Evolutionary conservation across 495 filamentous ascomycete genomes (phyloP).

Genomic region (Paragyromitra xinjiangensis): DNA sequence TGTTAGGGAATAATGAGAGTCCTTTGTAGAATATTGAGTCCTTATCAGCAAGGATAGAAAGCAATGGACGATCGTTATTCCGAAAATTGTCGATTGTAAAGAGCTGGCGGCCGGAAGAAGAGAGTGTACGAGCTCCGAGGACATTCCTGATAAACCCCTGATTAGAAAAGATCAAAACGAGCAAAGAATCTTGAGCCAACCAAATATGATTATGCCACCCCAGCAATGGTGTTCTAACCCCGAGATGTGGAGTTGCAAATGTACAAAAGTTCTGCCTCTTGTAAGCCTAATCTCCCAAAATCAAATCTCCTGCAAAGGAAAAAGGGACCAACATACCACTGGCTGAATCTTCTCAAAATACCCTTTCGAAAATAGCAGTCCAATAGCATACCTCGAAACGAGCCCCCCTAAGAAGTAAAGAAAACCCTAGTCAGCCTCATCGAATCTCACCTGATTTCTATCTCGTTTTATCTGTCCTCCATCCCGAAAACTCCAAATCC

Average conservation of each 20-base stretch:
- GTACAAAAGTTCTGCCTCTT: constrained; percentile 80
- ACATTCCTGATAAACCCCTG: constrained; percentile 66
- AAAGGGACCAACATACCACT: constrained; percentile 63
- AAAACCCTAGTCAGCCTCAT: constrained; percentile 38
- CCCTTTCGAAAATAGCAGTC: constrained; percentile 80
- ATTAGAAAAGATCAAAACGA: constrained; percentile 3
- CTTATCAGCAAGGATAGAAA: constrained; percentile 82
- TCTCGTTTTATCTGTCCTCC: background rate
- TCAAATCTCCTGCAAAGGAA: background rate
- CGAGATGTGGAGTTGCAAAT: constrained; percentile 89
- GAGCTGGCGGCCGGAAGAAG: constrained; percentile 82
- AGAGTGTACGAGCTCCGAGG: constrained; percentile 77
- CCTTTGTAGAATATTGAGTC: constrained; percentile 86
- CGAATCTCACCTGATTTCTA: constrained; percentile 26
- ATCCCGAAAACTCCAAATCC: background rate
- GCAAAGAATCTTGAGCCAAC: constrained; percentile 23
- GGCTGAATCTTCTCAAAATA: constrained; percentile 81
- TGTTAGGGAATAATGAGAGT: constrained; percentile 75
- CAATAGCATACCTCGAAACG: constrained; percentile 86
- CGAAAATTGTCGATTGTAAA: constrained; percentile 88
- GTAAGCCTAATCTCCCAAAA: constrained; percentile 9
- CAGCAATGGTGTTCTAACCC: constrained; percentile 76
- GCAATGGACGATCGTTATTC: constrained; percentile 77
- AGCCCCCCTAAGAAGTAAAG: constrained; percentile 65
- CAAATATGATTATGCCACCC: constrained; percentile 74